A percentile compares a stretch with the other conserved stretches of the same genome.
Conservation (phyloP, 805 yeast species). For the Hanseniaspora lachancei region DNA sequence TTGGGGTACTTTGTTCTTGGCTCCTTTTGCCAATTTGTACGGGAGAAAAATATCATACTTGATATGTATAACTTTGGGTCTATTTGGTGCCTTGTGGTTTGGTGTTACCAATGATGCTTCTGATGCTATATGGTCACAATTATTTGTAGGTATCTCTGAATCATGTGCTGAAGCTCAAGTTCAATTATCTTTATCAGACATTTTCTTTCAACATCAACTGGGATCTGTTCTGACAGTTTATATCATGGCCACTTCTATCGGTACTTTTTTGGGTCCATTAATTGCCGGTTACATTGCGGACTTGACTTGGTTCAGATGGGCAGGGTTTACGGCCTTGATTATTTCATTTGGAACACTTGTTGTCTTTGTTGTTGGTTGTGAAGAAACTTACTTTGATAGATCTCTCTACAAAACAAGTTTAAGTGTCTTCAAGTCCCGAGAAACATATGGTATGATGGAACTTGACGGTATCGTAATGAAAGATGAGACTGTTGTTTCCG, state of each 20-base stretch:
- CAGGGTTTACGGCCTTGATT: slow-evolving; percentile 54
- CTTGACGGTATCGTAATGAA: slow-evolving; percentile 6
- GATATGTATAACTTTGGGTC: slow-evolving; percentile 46
- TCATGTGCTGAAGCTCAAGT: slow-evolving; percentile 65
- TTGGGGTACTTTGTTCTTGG: slow-evolving; percentile 46
- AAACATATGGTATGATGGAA: neutral
- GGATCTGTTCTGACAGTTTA: slow-evolving; percentile 62
- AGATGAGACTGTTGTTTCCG: neutral
- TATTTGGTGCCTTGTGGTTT: slow-evolving; percentile 61
- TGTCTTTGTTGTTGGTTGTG: slow-evolving; percentile 46
- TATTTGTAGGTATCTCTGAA: slow-evolving; percentile 70
- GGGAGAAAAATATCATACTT: slow-evolving; percentile 56
- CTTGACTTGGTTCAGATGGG: slow-evolving; percentile 61
- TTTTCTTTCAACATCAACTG: slow-evolving; percentile 65
- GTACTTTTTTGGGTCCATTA: slow-evolving; percentile 68
- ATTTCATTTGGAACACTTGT: slow-evolving; percentile 46
- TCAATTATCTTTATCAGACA: slow-evolving; percentile 55
- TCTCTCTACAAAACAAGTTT: slow-evolving; percentile 29
- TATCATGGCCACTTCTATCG: slow-evolving; percentile 60
- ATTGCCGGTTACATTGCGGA: slow-evolving; percentile 62
- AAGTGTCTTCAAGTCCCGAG: slow-evolving; percentile 16
- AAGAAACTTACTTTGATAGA: slow-evolving; percentile 60
- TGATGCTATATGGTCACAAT: slow-evolving; percentile 65
- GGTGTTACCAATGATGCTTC: slow-evolving; percentile 39
- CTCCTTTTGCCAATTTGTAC: slow-evolving; percentile 56